These are phyloP conservation scores for Macrocybe sp. DNA, from an alignment of 1,284 basidiomycete species.

Conservation along the genomic window DNA sequence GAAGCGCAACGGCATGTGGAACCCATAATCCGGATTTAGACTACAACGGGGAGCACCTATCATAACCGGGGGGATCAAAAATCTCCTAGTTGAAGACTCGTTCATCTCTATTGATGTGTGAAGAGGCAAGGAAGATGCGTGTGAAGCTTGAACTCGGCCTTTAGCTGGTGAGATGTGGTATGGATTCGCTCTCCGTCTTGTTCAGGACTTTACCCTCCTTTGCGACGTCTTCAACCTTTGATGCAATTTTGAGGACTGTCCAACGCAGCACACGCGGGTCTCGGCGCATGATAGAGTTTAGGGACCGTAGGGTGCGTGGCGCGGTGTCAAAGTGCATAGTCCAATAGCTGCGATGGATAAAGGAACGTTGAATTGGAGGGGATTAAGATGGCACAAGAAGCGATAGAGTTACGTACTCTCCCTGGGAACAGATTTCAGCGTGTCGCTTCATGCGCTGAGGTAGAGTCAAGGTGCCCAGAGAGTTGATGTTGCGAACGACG, in stretches of 20 bases:
- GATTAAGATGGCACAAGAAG: slow-evolving; percentile 4
- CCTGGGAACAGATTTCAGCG: slow-evolving; percentile 55
- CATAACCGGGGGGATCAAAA: too few species aligned
- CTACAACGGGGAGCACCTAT: too few species aligned
- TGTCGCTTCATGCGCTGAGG: slow-evolving; percentile 77
- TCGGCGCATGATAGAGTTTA: slow-evolving; percentile 63
- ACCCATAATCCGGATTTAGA: too few species aligned
- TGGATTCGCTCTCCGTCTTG: too few species aligned
- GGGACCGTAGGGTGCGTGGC: slow-evolving; percentile 58
- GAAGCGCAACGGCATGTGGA: slow-evolving; percentile 4
- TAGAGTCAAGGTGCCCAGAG: slow-evolving; percentile 68
- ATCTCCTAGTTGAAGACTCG: too few species aligned
- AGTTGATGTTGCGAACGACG: slow-evolving; percentile 75
- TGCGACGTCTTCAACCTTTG: slow-evolving; percentile 66
- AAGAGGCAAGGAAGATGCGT: too few species aligned
- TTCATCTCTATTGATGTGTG: too few species aligned
- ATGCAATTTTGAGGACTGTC: slow-evolving; percentile 78
- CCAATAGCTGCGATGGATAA: slow-evolving; percentile 65
- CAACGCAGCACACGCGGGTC: slow-evolving; percentile 83
- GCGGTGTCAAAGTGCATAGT: slow-evolving; percentile 86
- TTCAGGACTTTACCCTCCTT: slow-evolving; percentile 22
- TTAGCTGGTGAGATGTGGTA: too few species aligned
- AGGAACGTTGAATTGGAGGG: background rate
- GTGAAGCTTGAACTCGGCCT: too few species aligned
- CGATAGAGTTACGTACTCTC: slow-evolving; percentile 62